These are phyloP conservation scores for Leccinum boreale DNA, from an alignment of 768 basidiomycete genomes.

Conservation along the genomic window DNA sequence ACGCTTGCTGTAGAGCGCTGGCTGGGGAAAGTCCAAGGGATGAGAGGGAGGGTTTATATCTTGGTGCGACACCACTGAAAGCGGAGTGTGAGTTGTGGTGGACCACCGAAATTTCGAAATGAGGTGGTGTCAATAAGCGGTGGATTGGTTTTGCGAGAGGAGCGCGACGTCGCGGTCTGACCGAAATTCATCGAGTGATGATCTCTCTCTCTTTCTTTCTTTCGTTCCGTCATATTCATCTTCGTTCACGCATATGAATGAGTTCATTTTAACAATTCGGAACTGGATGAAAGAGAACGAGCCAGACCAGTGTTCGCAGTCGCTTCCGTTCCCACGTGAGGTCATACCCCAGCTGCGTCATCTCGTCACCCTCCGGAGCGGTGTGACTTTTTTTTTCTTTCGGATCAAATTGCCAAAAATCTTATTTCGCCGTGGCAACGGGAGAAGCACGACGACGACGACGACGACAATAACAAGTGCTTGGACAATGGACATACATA, in stretches of 20 bases:
- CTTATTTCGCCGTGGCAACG: constrained; percentile 24
- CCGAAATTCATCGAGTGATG: background rate
- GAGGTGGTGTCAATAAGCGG: background rate
- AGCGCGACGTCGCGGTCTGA: background rate
- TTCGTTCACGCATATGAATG: background rate
- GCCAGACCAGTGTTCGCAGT: background rate
- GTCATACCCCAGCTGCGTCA: constrained; percentile 32
- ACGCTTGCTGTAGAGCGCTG: background rate
- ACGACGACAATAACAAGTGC: constrained; percentile 1
- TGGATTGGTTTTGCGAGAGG: background rate
- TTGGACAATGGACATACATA: background rate
- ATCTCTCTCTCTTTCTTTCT: background rate
- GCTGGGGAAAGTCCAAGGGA: background rate
- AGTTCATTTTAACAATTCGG: background rate
- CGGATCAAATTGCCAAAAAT: constrained; percentile 28
- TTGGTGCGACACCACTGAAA: constrained; percentile 4
- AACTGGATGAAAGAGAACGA: background rate
- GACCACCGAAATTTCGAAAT: background rate
- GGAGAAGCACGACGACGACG: background rate
- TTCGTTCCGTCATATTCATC: background rate
- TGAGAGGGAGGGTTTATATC: constrained; percentile 6
- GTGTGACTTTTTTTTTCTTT: background rate
- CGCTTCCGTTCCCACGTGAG: background rate
- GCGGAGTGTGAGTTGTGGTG: constrained; percentile 8
- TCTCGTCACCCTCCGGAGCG: constrained; percentile 2